phyloP scores from a whole-genome alignment of 306 rosid species.

The Cucumis hystrix region DNA sequence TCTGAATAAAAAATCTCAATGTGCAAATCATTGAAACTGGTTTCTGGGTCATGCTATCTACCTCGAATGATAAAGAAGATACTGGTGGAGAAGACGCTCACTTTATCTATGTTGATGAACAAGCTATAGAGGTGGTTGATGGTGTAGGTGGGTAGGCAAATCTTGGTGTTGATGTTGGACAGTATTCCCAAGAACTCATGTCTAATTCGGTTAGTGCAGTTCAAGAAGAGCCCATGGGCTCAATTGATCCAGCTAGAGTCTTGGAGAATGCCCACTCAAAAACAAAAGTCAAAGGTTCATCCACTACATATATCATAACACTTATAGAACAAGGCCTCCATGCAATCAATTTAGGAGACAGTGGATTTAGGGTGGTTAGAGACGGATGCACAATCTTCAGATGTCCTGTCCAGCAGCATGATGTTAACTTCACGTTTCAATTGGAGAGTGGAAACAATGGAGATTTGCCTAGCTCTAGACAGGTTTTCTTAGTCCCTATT shows the following conservation, averaged over 20 bases:
- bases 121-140: slow-evolving; percentile 93
- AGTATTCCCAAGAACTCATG: slow-evolving; percentile 90
- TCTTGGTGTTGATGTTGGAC: slow-evolving; percentile 72
- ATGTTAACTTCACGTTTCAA: slow-evolving; percentile 90
- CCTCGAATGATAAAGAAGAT: slow-evolving; percentile 95
- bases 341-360: slow-evolving; percentile 94
- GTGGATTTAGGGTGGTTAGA: slow-evolving; percentile 92
- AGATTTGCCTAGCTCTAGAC: slow-evolving; percentile 96
- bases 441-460: slow-evolving; percentile 62
- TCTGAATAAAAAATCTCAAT: slow-evolving; percentile 37
- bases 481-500: slow-evolving; percentile 81
- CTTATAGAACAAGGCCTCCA: slow-evolving; percentile 81
- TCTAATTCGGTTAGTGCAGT: slow-evolving; percentile 70
- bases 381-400: slow-evolving; percentile 83
- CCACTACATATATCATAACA: slow-evolving; percentile 92
- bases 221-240: slow-evolving; percentile 91
- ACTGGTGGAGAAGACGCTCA: slow-evolving; percentile 99
- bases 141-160: slow-evolving; percentile 99
- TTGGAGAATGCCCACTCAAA: slow-evolving; percentile 87
- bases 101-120: slow-evolving; percentile 84
- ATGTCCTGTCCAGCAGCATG: slow-evolving; percentile 96
- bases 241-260: slow-evolving; percentile 86
- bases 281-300: slow-evolving; percentile 85
- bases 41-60: slow-evolving; percentile 84
- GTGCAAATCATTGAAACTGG: slow-evolving; percentile 50